Evolutionary conservation across 331 rosid genomes (phyloP).

Genomic region (Saraca asoca): DNA sequence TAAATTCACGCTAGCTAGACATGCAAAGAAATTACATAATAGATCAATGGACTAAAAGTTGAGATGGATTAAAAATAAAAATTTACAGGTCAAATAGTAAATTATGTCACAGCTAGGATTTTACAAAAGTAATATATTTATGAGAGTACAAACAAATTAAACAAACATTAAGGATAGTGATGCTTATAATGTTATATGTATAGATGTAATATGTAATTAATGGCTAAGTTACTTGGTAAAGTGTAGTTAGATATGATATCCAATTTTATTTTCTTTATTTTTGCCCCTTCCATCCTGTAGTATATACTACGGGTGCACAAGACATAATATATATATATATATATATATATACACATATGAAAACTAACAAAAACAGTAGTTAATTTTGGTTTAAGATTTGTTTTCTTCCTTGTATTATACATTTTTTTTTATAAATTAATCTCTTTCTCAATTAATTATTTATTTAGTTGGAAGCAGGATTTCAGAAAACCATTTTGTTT

Average conservation of each 20-base stretch:
- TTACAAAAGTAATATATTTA: conserved; percentile 18
- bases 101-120: conserved; percentile 10
- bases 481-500: too few relatives aligned
- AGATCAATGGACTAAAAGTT: conserved; percentile 25
- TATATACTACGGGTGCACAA: not conserved
- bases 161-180: conserved; percentile 27
- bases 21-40: conserved; percentile 1
- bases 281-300: too few relatives aligned
- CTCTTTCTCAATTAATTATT: too few relatives aligned
- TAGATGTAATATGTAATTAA: not conserved
- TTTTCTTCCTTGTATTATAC: too few relatives aligned
- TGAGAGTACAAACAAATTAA: conserved; percentile 8
- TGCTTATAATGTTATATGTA: conserved; percentile 20
- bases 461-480: too few relatives aligned
- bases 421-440: too few relatives aligned
- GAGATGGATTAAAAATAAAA: not conserved
- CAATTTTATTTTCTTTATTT: not conserved
- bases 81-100: conserved; percentile 38
- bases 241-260: conserved; percentile 11
- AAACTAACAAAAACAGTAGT: too few relatives aligned
- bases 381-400: too few relatives aligned
- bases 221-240: not conserved
- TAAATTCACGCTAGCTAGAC: not conserved
- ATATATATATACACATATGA: too few relatives aligned
- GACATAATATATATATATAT: not conserved